Conservation (phyloP, 2,329 filamentous ascomycete species). For the Ustulina deusta region DNA sequence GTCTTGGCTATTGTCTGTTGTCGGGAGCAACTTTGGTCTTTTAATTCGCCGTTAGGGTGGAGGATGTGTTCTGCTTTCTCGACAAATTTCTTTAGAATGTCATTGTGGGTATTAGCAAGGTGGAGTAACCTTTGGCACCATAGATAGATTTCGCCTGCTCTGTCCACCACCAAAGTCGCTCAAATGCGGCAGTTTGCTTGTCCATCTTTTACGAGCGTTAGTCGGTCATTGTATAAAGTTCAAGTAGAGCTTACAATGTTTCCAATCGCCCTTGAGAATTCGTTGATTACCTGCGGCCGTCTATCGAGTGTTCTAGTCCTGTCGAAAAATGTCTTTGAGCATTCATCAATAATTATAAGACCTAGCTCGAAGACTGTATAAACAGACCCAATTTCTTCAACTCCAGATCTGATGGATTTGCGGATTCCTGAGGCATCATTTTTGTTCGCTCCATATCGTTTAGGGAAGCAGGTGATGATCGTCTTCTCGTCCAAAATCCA, state of each 20-base stretch:
- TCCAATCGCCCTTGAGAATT: constrained; percentile 57
- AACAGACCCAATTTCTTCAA: constrained; percentile 42
- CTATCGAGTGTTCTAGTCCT: constrained; percentile 49
- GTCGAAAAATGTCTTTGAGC: constrained; percentile 56
- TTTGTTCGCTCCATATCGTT: constrained; percentile 57
- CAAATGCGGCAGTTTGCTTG: no score
- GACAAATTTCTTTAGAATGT: no score
- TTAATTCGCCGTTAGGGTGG: no score
- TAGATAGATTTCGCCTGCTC: no score
- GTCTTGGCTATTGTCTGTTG: no score
- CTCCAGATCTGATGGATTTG: constrained; percentile 53
- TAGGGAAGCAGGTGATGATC: constrained; percentile 57
- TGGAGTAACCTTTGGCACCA: no score
- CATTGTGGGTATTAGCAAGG: no score
- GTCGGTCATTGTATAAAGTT: no score
- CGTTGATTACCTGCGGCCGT: constrained; percentile 55
- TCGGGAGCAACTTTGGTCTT: no score
- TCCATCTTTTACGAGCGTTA: no score
- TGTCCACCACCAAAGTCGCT: no score
- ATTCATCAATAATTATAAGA: constrained; percentile 57
- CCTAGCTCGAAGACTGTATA: constrained; percentile 57
- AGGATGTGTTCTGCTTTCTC: no score
- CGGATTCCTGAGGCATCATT: constrained; percentile 55
- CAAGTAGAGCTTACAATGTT: constrained; percentile 56
- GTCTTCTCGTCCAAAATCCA: constrained; percentile 56